A percentile compares a stretch with the other conserved stretches of the same genome.
These are phyloP conservation scores for Syncephalastrum sp. DNA, from an alignment of 371 early-diverging fungal genomes.

Conservation along the genomic window DNA sequence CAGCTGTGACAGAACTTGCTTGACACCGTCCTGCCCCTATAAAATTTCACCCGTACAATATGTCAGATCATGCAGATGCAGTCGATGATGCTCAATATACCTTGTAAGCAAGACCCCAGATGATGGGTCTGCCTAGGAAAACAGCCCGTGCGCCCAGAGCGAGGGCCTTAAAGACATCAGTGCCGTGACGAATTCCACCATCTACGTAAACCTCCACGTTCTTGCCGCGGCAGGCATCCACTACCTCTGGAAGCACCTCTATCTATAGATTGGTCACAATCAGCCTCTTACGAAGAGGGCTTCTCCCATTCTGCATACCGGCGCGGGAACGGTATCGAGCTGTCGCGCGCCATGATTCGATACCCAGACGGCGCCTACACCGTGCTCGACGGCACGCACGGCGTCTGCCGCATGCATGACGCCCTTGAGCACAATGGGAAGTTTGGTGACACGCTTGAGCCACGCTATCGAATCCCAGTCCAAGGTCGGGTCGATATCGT, in stretches of 20 bases:
- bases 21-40: slow-evolving; percentile 20
- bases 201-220: slow-evolving; percentile 64
- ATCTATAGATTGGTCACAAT: slow-evolving; percentile 9
- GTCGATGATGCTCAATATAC: slow-evolving; percentile 15
- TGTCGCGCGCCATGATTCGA: slow-evolving; percentile 82
- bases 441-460: slow-evolving; percentile 56
- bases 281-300: not conserved
- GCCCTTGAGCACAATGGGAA: slow-evolving; percentile 75
- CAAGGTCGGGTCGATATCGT: slow-evolving; percentile 29
- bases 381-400: slow-evolving; percentile 53
- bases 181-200: slow-evolving; percentile 64
- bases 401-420: slow-evolving; percentile 70
- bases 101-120: slow-evolving; percentile 53
- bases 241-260: slow-evolving; percentile 61
- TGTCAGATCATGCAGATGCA: slow-evolving; percentile 25
- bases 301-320: slow-evolving; percentile 19
- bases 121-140: slow-evolving; percentile 64
- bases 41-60: not conserved
- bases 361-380: slow-evolving; percentile 65
- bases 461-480: slow-evolving; percentile 71
- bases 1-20: slow-evolving; percentile 16
- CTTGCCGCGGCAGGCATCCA: slow-evolving; percentile 41
- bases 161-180: slow-evolving; percentile 67
- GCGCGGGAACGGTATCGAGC: slow-evolving; percentile 55
- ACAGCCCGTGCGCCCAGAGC: slow-evolving; percentile 73